Evolutionary conservation across 1,284 basidiomycete species (phyloP), one percentile per base, ranked within the genome.

Genomic region (Cutaneotrichosporon spelunceum): DNA sequence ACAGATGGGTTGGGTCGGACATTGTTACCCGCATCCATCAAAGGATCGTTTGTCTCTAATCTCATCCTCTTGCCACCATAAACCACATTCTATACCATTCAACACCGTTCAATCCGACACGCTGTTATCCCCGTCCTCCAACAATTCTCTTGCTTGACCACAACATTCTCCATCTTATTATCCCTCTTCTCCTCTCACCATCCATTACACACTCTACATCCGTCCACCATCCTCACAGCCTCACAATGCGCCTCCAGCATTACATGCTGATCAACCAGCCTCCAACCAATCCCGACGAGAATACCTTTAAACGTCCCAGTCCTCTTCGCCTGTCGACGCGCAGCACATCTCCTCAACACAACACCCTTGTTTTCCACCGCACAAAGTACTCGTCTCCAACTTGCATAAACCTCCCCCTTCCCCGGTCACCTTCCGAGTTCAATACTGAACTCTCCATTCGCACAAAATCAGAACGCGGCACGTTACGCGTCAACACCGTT

Each of bases 331-430:
- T 19, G 39, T n/a, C 39, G 39, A 42, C 14, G 39, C 39, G 39
- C 39, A 42, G 21, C 24, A 50, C 56, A 14, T 48, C 56, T 2
- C 50, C 50, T 10, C 52, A 53, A 23, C 57, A 42, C 16, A 42
- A 42, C 39, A 19, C 39, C 39, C 39, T 42, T 19, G 19, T 42
- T 19, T 42, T 42, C 39, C 39, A 42, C 39, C 39, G 39, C 39
- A 36, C 34, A 10, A 42, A 42, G 39, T 16, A 5, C 39, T 19
- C 39, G 19, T n/a, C 39, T 19, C 39, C 50, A 19, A n/a, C n/a
- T n/a, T 30, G 29, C 49, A n/a, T 59, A 42, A 59, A 59, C 29
- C 50, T 53, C 8, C 57, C 57, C 7, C 26, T 33, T 4, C 57
- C 57, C 7, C 26, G 30, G 4, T 59, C 57, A 24, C 57, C 49